phyloP scores from a whole-genome alignment of 2,329 filamentous ascomycete genomes.

The Cyphellophora attinorum region DNA sequence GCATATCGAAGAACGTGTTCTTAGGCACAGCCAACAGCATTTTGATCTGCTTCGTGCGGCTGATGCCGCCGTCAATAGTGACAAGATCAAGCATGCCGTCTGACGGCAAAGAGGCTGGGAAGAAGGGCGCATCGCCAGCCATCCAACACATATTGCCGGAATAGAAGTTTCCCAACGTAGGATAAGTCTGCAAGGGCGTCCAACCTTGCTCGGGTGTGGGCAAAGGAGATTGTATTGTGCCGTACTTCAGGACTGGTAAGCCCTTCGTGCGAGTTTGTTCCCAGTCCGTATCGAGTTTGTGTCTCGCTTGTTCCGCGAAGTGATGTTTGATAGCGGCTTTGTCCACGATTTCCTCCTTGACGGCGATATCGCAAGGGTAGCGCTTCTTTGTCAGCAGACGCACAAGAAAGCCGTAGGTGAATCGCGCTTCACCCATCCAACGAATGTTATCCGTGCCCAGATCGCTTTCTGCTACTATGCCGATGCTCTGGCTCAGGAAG shows the following conservation, averaged over 20 bases:
- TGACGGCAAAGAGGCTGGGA: constrained; percentile 67
- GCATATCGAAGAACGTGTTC: constrained; percentile 69
- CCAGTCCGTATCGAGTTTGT: constrained; percentile 25
- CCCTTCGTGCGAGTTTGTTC: constrained; percentile 30
- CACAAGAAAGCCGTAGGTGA: constrained; percentile 74
- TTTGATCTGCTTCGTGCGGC: constrained; percentile 54
- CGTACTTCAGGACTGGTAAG: constrained; percentile 67
- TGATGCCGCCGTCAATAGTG: constrained; percentile 66
- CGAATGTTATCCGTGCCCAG: constrained; percentile 81
- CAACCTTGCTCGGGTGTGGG: constrained; percentile 66
- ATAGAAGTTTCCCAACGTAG: constrained; percentile 85
- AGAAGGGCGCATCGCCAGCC: constrained; percentile 80
- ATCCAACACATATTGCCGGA: constrained; percentile 92
- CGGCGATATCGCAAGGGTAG: constrained; percentile 81
- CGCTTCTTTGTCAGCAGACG: constrained; percentile 65
- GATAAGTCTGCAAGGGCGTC: constrained; percentile 56
- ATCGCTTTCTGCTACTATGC: constrained; percentile 83
- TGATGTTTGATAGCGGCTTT: constrained; percentile 66
- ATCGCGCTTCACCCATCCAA: constrained; percentile 84
- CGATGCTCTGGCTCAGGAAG: constrained; percentile 83
- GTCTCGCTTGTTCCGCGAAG: constrained; percentile 48
- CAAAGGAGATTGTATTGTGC: constrained; percentile 67
- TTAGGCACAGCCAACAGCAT: constrained; percentile 64
- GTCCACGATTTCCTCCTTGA: constrained; percentile 70
- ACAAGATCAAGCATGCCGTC: constrained; percentile 84